Base-by-base conservation (phyloP, 306 rosid genomes). In the Cucumis hystrix region DNA sequence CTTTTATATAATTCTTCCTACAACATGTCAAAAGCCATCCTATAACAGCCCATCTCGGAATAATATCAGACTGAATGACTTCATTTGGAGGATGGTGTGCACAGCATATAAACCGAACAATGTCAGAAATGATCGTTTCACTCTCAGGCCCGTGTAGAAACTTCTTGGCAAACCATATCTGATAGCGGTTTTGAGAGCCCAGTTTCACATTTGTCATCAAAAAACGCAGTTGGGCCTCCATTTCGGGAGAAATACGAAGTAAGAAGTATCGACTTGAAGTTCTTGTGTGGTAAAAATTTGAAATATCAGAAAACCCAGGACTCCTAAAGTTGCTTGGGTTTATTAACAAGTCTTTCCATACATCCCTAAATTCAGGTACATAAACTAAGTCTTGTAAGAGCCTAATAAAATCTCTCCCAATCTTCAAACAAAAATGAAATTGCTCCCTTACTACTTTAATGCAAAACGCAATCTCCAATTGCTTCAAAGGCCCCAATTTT, bases 11-110 rank as follows among this genome's bases (percentile, higher is more conserved):
- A 20, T 80, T 86, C 77, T 78, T 91, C 54, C 82, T 80, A 67
- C 96, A 90, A 62, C 52, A 82, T 8, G 79, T 87, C 72, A 93
- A 79, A 80, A 91, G 92, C 97, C 92, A 93, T 83, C 98, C 98
- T 68, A 93, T 80, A 18, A 88, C 79, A 28, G 92, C 97, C 98
- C 98, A 93, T 84, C 97, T 84, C 6, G 94, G 97, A 83, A 90
- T 30, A 82, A 91, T 55, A 80, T 90, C 96, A 3, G 98, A 91
- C 58, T 87, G 96, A 86, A 91, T 87, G 47, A 93, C 85, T 85
- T 93, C 90, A 83, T 90, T 91, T 10, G 97, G 65, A 1, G 98
- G 98, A 80, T 93, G 97, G 80, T 93, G 91, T 12, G 86, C 91
- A 83, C 92, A 90, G 63, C 98, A 93, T 77, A 91, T 80, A 80